Evolutionary conservation across 2,329 filamentous ascomycete species (phyloP).

Genomic region (Aureobasidium namibiae): DNA sequence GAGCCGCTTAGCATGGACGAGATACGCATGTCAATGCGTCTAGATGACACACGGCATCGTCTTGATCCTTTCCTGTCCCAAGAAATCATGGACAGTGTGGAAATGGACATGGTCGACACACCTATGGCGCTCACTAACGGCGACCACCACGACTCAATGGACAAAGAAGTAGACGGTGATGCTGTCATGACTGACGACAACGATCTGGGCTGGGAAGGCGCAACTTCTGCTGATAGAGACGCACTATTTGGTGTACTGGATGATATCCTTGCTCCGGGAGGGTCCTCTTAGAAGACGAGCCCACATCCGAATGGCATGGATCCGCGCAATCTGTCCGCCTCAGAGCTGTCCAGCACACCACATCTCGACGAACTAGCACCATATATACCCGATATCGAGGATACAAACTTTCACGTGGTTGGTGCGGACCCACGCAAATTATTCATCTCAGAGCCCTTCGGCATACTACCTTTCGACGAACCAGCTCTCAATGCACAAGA

Average conservation of each 20-base stretch:
- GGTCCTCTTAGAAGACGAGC: neutral
- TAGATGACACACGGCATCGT: slow-evolving; percentile 67
- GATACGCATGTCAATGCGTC: slow-evolving; percentile 63
- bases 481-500: too few relatives aligned
- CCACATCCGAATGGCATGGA: neutral
- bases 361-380: neutral
- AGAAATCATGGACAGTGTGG: slow-evolving; percentile 61
- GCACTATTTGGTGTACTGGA: slow-evolving; percentile 31
- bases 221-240: slow-evolving; percentile 21
- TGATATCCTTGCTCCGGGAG: slow-evolving; percentile 23
- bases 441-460: too few relatives aligned
- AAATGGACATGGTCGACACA: slow-evolving; percentile 43
- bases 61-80: slow-evolving; percentile 70
- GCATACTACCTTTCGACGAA: too few relatives aligned
- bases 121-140: slow-evolving; percentile 2
- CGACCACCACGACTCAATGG: slow-evolving; percentile 13
- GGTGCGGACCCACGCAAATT: too few relatives aligned
- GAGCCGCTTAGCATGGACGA: slow-evolving; percentile 70
- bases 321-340: neutral
- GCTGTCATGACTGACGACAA: slow-evolving; percentile 30
- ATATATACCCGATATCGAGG: neutral
- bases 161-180: slow-evolving; percentile 23
- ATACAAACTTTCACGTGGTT: too few relatives aligned
- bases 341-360: neutral
- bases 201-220: slow-evolving; percentile 33